Conservation (phyloP, 257 asterid species). For the Lavandula angustifolia region DNA sequence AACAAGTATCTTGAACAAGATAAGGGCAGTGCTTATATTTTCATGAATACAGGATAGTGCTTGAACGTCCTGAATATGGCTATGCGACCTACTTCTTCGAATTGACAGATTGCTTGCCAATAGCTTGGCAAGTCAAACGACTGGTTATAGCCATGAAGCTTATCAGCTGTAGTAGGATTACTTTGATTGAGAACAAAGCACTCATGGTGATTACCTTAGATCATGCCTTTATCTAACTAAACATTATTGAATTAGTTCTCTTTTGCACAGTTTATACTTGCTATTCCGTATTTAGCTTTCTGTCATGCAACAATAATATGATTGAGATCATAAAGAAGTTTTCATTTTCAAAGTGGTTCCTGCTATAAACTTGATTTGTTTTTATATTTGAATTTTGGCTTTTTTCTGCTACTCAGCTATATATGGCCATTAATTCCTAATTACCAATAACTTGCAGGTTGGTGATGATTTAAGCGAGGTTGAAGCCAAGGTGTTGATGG, state of each 20-base stretch:
- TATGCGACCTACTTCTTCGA: constrained; percentile 94
- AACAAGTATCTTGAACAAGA: constrained; percentile 8
- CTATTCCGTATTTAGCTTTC: constrained; percentile 18
- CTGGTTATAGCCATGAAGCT: constrained; percentile 84
- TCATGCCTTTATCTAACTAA: constrained; percentile 12
- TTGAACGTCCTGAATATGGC: constrained; percentile 98
- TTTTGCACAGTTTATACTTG: constrained; percentile 1
- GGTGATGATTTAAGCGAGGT: constrained; percentile 87
- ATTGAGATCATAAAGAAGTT: constrained; percentile 1
- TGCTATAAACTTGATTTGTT: not conserved
- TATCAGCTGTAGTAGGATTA: constrained; percentile 71
- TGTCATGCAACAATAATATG: constrained; percentile 1
- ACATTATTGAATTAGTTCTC: constrained; percentile 20
- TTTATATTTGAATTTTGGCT: not conserved
- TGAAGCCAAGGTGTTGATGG: constrained; percentile 72
- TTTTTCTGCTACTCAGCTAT: not conserved
- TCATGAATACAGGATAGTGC: constrained; percentile 74
- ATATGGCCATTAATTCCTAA: not conserved
- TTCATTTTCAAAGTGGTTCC: too few relatives aligned
- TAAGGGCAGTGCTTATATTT: constrained; percentile 16
- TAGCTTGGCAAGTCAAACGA: constrained; percentile 82
- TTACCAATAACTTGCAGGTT: constrained; percentile 46
- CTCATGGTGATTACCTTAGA: constrained; percentile 55
- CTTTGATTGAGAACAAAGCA: constrained; percentile 70
- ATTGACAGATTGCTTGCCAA: constrained; percentile 54